Evolutionary conservation across 31 red algal genomes (phyloP), one percentile per base, ranked within the genome.

Genomic region (Asparagopsis taxiformis): DNA sequence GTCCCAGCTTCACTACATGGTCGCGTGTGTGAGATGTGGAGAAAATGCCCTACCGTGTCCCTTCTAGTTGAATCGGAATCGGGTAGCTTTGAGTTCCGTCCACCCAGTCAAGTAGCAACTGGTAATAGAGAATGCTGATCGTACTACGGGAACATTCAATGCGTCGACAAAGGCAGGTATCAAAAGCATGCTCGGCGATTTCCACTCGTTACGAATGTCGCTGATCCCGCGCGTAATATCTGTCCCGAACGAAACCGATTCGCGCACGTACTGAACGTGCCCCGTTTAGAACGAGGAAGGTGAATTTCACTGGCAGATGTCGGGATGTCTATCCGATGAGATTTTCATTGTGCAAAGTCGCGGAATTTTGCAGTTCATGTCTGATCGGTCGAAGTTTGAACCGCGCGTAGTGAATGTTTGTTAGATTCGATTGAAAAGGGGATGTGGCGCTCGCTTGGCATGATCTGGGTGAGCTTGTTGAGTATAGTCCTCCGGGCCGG

Each of bases 1-100:
- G 36, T 20, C 51, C 51, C 41, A 15, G 46, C 17, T 44, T 70
- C 2, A 70, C 46, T 55, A 32, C 49, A 17, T 41, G 67, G n/a
- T 33, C 46, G 67, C 6, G 13, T 46, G 24, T 6, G 13, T 46
- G 41, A 46, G 8, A 9, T 46, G 8, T 46, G 41, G 6, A 13
- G 13, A 9, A 46, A 13, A 9, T 46, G 41, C 41, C 41, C 41
- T 46, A 9, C 41, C 41, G 13, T 9, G 6, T 9, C 41, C 13
- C 13, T 46, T 46, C 41, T 13, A 9, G 8, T 13, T 9, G 41
- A 13, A 6, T 46, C n/a, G n/a, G n/a, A n/a, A n/a, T n/a, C 41
- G 41, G 13, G 41, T 46, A 46, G 8, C 6, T 46, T 6, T 13
- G 13, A 13, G 6, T 6, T 6, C 6, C 13, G 41, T 46, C 41